Evolutionary conservation across 1,284 basidiomycete species (phyloP).

Genomic region (Boletus sp.): DNA sequence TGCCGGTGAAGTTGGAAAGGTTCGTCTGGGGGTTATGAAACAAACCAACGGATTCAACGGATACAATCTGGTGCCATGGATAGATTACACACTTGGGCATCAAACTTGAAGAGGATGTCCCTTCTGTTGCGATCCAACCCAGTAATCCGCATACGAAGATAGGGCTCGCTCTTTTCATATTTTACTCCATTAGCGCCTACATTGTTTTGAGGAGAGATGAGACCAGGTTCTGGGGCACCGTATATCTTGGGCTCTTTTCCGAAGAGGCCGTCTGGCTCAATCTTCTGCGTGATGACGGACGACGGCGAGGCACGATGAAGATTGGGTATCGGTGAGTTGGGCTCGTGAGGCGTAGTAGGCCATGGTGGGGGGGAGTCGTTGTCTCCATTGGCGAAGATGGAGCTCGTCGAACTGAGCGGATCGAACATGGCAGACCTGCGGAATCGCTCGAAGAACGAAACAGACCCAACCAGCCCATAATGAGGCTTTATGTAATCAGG

Average conservation of each 20-base stretch:
- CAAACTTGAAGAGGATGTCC: constrained; percentile 87
- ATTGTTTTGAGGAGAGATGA: constrained; percentile 68
- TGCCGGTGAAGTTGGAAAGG: constrained; percentile 83
- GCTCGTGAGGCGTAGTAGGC: constrained; percentile 57
- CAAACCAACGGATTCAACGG: background rate
- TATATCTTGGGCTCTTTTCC: constrained; percentile 80
- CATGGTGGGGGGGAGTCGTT: constrained; percentile 45
- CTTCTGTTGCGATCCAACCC: constrained; percentile 89
- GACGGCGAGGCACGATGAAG: constrained; percentile 41
- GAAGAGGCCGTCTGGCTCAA: constrained; percentile 52
- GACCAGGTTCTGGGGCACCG: constrained; percentile 73
- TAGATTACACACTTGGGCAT: constrained; percentile 71
- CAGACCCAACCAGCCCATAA: background rate
- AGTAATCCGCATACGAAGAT: constrained; percentile 82
- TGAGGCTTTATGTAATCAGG: constrained; percentile 23
- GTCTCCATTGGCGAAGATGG: constrained; percentile 40
- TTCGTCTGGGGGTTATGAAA: constrained; percentile 68
- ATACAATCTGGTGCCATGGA: background rate
- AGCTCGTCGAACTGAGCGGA: constrained; percentile 48
- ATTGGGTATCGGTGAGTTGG: constrained; percentile 48
- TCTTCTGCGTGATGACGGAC: constrained; percentile 42
- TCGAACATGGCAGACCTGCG: constrained; percentile 42
- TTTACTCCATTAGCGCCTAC: constrained; percentile 61
- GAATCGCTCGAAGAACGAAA: background rate
- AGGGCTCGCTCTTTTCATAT: constrained; percentile 74